phyloP scores from a whole-genome alignment of 148 eudicot species.

The Linanthus parryae region DNA sequence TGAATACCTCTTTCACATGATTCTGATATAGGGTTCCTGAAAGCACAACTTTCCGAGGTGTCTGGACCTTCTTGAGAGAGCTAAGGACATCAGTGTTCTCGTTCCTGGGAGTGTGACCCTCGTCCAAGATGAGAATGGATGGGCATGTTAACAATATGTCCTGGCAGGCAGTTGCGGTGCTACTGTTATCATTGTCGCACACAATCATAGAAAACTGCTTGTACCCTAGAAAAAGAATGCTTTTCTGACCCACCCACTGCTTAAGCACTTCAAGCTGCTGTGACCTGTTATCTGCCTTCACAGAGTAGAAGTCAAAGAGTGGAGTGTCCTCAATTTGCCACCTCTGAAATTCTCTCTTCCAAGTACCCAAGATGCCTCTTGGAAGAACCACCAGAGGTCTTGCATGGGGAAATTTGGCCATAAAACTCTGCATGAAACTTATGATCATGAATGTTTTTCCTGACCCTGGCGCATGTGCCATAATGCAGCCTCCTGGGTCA shows the following conservation, averaged over 20 bases:
- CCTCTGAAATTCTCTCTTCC: conserved; percentile 81
- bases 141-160: conserved; percentile 56
- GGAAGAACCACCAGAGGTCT: conserved; percentile 86
- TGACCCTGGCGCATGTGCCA: conserved; percentile 95
- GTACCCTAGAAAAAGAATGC: conserved; percentile 79
- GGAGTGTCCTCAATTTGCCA: conserved; percentile 95
- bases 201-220: conserved; percentile 75
- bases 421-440: conserved; percentile 82
- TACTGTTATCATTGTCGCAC: conserved; percentile 43
- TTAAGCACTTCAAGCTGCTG: conserved; percentile 72
- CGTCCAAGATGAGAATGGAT: conserved; percentile 70
- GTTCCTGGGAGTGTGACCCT: conserved; percentile 94
- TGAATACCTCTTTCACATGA: conserved; percentile 86
- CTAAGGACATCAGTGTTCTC: conserved; percentile 73
- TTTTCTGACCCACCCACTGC: conserved; percentile 60
- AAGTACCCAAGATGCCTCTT: conserved; percentile 64
- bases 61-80: conserved; percentile 69
- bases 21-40: conserved; percentile 95
- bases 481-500: conserved; percentile 76
- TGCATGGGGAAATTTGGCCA: conserved; percentile 69
- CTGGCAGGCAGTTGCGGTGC: conserved; percentile 52
- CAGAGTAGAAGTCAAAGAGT: conserved; percentile 69
- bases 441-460: conserved; percentile 93
- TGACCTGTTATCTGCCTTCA: conserved; percentile 64
- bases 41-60: conserved; percentile 81